Conservation (phyloP, 1,284 basidiomycete species). For the Malassezia arunalokei region DNA sequence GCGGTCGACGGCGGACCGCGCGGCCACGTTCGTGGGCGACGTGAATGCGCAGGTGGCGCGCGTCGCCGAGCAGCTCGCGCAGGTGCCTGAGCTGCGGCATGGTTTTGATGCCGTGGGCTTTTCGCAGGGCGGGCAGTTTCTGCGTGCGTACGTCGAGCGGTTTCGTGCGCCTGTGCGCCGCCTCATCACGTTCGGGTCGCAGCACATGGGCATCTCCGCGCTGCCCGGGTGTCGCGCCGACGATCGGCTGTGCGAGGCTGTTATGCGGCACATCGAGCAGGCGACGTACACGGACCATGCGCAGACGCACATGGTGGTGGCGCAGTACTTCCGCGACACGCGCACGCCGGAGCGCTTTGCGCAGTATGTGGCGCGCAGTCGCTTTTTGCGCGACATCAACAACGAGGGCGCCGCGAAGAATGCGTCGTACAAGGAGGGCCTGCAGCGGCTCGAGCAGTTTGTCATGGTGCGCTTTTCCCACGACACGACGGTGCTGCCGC, state of each 20-base stretch:
- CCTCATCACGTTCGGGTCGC: slow-evolving; percentile 60
- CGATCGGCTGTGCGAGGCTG: slow-evolving; percentile 53
- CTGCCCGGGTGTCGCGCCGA: slow-evolving; percentile 60
- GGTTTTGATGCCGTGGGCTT: slow-evolving; percentile 50
- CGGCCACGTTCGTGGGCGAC: slow-evolving; percentile 66
- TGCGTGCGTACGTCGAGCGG: slow-evolving; percentile 75
- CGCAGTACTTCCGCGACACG: slow-evolving; percentile 87
- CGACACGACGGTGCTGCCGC: slow-evolving; percentile 37
- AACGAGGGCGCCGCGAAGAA: slow-evolving; percentile 30
- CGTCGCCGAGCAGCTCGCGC: slow-evolving; percentile 59
- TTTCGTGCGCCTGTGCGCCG: slow-evolving; percentile 54
- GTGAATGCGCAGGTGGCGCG: slow-evolving; percentile 60
- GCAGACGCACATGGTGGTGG: slow-evolving; percentile 51
- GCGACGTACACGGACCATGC: slow-evolving; percentile 60
- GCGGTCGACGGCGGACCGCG: slow-evolving; percentile 56
- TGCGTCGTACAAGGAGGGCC: slow-evolving; percentile 31
- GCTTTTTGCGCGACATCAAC: slow-evolving; percentile 49
- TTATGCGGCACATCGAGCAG: slow-evolving; percentile 58
- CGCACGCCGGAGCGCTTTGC: slow-evolving; percentile 52
- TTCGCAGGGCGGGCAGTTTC: slow-evolving; percentile 50
- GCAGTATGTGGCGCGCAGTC: slow-evolving; percentile 59
- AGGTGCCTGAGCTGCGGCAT: slow-evolving; percentile 57
- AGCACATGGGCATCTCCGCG: slow-evolving; percentile 58
- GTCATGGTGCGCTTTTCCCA: slow-evolving; percentile 44
- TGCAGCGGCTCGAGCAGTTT: slow-evolving; percentile 39